Evolutionary conservation across 371 early-diverging fungal species (phyloP).

Genomic region (Mortierella sp.): DNA sequence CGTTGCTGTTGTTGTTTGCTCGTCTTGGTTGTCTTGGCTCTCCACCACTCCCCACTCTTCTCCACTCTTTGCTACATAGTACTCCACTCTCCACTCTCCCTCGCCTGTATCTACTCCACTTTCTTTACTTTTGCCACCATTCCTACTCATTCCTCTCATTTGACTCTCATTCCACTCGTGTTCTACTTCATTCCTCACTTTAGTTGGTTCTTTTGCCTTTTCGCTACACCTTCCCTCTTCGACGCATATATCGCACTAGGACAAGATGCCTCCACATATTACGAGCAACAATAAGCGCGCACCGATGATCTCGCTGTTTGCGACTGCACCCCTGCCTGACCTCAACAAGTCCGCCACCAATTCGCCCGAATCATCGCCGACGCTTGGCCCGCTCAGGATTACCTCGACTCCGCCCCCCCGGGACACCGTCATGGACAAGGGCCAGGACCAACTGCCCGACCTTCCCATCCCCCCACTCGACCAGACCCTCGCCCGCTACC

Average conservation of each 20-base stretch:
- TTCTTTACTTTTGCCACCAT: slow-evolving; percentile 2
- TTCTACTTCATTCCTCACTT: not conserved
- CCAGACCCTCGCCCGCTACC: slow-evolving; percentile 84
- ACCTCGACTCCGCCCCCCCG: slow-evolving; percentile 24
- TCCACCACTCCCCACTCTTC: slow-evolving; percentile 14
- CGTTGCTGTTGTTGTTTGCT: not conserved
- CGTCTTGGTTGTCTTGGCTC: not conserved
- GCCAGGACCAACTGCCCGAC: slow-evolving; percentile 75
- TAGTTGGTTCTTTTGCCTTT: too few relatives aligned
- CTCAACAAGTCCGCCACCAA: slow-evolving; percentile 49
- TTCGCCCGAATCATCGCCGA: slow-evolving; percentile 39
- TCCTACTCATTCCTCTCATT: slow-evolving; percentile 55
- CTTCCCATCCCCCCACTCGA: slow-evolving; percentile 91
- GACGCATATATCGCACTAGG: too few relatives aligned
- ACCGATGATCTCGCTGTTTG: slow-evolving; percentile 42
- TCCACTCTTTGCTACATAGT: slow-evolving; percentile 19
- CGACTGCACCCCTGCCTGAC: slow-evolving; percentile 41
- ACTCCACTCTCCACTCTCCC: slow-evolving; percentile 13
- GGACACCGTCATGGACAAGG: slow-evolving; percentile 62
- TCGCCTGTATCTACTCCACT: slow-evolving; percentile 16
- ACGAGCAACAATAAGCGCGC: slow-evolving; percentile 17
- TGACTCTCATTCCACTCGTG: not conserved
- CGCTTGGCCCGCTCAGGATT: not conserved
- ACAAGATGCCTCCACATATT: slow-evolving; percentile 28
- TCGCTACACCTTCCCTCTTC: too few relatives aligned